These are phyloP conservation scores for Trichoderma endophyticum DNA, from an alignment of 2,329 filamentous ascomycete genomes.

Conservation along the genomic window DNA sequence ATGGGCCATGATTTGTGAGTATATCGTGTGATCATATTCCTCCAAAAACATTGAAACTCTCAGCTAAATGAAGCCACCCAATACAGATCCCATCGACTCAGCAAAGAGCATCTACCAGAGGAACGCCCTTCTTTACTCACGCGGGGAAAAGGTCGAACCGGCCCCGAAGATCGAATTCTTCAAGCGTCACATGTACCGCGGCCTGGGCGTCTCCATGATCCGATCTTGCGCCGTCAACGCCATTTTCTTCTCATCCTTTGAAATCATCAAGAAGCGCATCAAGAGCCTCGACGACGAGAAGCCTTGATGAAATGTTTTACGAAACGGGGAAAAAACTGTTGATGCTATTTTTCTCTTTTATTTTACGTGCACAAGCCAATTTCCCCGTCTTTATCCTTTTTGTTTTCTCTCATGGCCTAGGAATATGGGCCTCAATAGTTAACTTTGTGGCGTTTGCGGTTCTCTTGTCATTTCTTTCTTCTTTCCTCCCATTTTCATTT, in stretches of 20 bases:
- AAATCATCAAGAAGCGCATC: constrained; percentile 72
- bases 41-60: no score
- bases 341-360: background rate
- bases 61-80: background rate
- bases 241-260: constrained; percentile 86
- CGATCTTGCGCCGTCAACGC: constrained; percentile 81
- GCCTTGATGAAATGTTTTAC: background rate
- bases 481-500: background rate
- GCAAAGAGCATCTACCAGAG: constrained; percentile 84
- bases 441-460: background rate
- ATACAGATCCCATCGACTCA: constrained; percentile 67
- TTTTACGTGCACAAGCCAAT: background rate
- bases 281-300: constrained; percentile 49
- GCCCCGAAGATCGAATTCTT: constrained; percentile 76
- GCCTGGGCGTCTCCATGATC: constrained; percentile 77
- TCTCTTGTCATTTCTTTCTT: background rate
- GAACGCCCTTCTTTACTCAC: constrained; percentile 68
- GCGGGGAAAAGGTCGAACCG: constrained; percentile 60
- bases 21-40: background rate
- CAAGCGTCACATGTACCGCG: constrained; percentile 75
- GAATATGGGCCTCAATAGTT: background rate
- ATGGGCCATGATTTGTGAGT: constrained; percentile 72
- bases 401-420: background rate
- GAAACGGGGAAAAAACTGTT: background rate
- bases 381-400: background rate